Base-by-base conservation (phyloP, 2,329 filamentous ascomycete species). In the Talaromyces rugulosus region DNA sequence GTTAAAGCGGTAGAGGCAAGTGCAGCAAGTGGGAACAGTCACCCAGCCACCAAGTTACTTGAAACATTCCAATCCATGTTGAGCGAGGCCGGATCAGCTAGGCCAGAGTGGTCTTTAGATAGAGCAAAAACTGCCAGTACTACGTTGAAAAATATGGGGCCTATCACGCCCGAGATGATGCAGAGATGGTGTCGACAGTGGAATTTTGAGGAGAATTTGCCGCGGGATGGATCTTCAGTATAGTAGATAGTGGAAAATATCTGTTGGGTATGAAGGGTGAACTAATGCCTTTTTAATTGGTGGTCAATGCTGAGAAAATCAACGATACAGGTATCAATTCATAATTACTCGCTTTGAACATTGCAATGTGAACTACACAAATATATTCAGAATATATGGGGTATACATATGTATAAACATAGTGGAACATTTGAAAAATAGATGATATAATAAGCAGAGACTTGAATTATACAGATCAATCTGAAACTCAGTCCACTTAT, bases 151-250 rank as follows among this genome's bases (percentile, higher is more conserved):
- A n/a, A 54, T 8, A 44, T 62, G 56, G 27, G 27, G 44, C 56
- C 60, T 33, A 34, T 62, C 27, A 59, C 53, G 58, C 11, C 60
- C 4, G 33, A 62, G 42, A 59, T 62, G 60, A 54, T 62, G 60
- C 31, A 51, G 27, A 18, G 36, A 4, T 62, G 60, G 60, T 62
- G 56, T 50, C 33, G 44, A 44, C 56, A 62, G n/a, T 59, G 60
- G 60, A 42, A 14, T 65, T 53, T 53, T 53, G 50, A 53, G 18
- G 27, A 16, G 7, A 31, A 53, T n/a, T 31, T 53, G 50, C 50
- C 27, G 50, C 50, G 30, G 5, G 16, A 6, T n/a, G 36, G 16
- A n/a, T 40, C 36, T 40, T 40, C 16, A n/a, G 14, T n/a, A 40
- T 40, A 40, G 36, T 40, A 9, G 31, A 33, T 9, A 33, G 31